Conservation (phyloP, 495 filamentous ascomycete species). For the Lasiosphaeris hirsuta region DNA sequence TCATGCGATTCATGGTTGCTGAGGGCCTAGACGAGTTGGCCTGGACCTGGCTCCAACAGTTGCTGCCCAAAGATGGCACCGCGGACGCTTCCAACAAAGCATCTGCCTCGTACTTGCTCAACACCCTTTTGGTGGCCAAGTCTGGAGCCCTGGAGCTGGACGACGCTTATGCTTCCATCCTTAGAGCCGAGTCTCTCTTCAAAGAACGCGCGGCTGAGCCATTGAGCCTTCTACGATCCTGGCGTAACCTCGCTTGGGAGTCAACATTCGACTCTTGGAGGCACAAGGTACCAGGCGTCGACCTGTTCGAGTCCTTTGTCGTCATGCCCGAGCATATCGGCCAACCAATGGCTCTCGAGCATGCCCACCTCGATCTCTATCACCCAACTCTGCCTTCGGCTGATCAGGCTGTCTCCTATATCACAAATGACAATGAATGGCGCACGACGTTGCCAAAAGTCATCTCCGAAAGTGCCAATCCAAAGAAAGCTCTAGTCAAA, state of each 20-base stretch:
- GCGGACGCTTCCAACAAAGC: not conserved
- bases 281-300: conserved; percentile 28
- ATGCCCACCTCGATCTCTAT: conserved; percentile 40
- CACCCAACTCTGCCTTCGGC: conserved; percentile 39
- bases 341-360: conserved; percentile 14
- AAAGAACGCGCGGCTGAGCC: conserved; percentile 5
- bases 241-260: conserved; percentile 30
- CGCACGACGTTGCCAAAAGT: not conserved
- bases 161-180: conserved; percentile 32
- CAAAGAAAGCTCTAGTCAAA: not conserved
- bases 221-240: conserved; percentile 17
- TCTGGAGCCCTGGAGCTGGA: conserved; percentile 27
- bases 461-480: not conserved
- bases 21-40: conserved; percentile 44
- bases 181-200: conserved; percentile 29
- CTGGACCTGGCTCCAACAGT: conserved; percentile 41
- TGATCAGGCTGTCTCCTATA: conserved; percentile 32
- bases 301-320: conserved; percentile 41
- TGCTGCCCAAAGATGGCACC: conserved; percentile 16
- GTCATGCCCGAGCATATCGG: conserved; percentile 22
- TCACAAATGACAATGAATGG: conserved; percentile 14
- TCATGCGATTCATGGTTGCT: conserved; percentile 49
- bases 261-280: conserved; percentile 33
- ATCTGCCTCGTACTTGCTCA: conserved; percentile 15
- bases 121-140: conserved; percentile 27